Evolutionary conservation across 257 asterid species (phyloP).

Genomic region (Plantago ovata): DNA sequence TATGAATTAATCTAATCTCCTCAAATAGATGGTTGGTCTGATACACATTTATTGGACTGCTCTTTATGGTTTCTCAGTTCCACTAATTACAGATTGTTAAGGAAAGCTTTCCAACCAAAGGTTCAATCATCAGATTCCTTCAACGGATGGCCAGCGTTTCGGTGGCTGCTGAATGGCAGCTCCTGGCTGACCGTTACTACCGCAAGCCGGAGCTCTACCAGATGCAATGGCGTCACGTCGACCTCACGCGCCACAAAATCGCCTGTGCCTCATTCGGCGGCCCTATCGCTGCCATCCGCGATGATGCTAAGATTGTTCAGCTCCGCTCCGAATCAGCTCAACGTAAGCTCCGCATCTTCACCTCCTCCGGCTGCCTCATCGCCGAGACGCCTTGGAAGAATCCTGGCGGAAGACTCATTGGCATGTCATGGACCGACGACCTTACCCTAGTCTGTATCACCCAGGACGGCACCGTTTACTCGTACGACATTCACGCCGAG

Average conservation of each 20-base stretch:
- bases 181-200: conserved; percentile 82
- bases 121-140: too few species aligned
- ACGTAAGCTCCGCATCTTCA: conserved; percentile 86
- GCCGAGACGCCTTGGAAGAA: conserved; percentile 86
- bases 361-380: conserved; percentile 72
- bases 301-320: conserved; percentile 93
- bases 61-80: too few species aligned
- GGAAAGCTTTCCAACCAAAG: too few species aligned
- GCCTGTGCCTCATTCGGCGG: conserved; percentile 98
- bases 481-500: conserved; percentile 68
- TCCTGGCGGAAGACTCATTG: conserved; percentile 82
- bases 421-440: conserved; percentile 89
- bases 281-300: conserved; percentile 92
- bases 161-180: conserved; percentile 99
- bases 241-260: conserved; percentile 82
- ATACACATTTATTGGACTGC: too few species aligned
- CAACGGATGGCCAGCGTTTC: conserved; percentile 94
- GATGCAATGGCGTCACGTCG: conserved; percentile 93
- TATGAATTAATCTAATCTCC: too few species aligned
- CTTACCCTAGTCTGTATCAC: conserved; percentile 72
- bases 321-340: conserved; percentile 89
- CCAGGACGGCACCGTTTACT: conserved; percentile 82
- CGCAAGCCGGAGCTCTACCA: conserved; percentile 89
- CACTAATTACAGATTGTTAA: too few species aligned
- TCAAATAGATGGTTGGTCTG: too few species aligned